Evolutionary conservation across 495 filamentous ascomycete species (phyloP).

Genomic region (Penicillium tannophilum): DNA sequence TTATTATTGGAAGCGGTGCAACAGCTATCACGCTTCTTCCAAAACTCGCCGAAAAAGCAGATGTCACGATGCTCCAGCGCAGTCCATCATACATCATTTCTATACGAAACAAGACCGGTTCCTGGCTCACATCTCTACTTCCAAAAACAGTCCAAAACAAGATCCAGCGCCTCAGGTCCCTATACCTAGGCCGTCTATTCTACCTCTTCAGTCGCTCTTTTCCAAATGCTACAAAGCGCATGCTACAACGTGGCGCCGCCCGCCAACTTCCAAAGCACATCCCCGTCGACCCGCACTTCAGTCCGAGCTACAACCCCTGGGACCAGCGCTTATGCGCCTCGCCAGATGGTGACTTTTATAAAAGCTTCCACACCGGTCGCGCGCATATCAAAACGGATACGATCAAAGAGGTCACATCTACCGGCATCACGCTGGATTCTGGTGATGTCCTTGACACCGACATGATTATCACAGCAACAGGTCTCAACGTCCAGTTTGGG

Average conservation of each 20-base stretch:
- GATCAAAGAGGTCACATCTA: constrained; percentile 61
- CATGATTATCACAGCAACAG: constrained; percentile 76
- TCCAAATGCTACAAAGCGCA: constrained; percentile 49
- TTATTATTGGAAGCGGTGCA: constrained; percentile 59
- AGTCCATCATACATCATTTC: constrained; percentile 62
- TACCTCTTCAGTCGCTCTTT: constrained; percentile 58
- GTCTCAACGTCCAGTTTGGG: constrained; percentile 58
- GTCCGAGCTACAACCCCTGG: constrained; percentile 69
- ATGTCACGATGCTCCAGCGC: constrained; percentile 58
- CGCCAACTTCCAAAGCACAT: constrained; percentile 17
- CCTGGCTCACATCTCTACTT: constrained; percentile 35
- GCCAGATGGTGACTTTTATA: constrained; percentile 75
- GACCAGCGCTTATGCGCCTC: constrained; percentile 72
- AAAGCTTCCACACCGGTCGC: constrained; percentile 56
- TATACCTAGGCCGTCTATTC: constrained; percentile 49
- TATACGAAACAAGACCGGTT: constrained; percentile 42
- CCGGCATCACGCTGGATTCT: constrained; percentile 58
- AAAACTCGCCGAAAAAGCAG: constrained; percentile 45
- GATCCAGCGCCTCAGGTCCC: constrained; percentile 48
- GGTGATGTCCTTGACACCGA: constrained; percentile 63
- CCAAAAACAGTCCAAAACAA: constrained; percentile 37
- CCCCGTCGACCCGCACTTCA: constrained; percentile 63
- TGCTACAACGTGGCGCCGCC: constrained; percentile 46
- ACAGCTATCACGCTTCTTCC: constrained; percentile 57
- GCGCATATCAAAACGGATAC: constrained; percentile 65